Evolutionary conservation across 495 filamentous ascomycete genomes (phyloP).

Genomic region (Massariosphaeria phaeospora): DNA sequence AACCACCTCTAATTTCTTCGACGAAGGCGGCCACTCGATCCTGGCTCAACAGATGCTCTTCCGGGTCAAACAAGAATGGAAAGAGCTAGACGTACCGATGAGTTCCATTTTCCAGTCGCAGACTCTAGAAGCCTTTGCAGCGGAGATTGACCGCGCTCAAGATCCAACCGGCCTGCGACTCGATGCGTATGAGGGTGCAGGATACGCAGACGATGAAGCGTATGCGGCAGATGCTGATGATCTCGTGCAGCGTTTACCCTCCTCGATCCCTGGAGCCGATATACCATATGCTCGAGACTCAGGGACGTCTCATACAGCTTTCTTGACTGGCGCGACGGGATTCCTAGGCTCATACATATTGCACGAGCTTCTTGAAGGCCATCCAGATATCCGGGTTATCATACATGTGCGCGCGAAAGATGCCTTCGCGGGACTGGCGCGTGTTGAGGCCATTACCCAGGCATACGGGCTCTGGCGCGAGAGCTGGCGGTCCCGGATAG

Average conservation of each 20-base stretch:
- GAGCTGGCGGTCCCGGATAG: constrained; percentile 59
- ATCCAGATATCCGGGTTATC: constrained; percentile 63
- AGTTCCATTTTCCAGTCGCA: constrained; percentile 70
- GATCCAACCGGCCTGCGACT: constrained; percentile 40
- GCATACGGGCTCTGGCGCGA: constrained; percentile 80
- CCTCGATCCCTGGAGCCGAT: no score
- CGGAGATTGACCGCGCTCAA: constrained; percentile 64
- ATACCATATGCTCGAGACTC: no score
- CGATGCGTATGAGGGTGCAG: constrained; percentile 28
- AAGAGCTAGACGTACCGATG: constrained; percentile 66
- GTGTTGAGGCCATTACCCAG: constrained; percentile 50
- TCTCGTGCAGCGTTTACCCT: constrained; percentile 48
- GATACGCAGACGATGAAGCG: constrained; percentile 46
- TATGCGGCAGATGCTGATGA: constrained; percentile 65
- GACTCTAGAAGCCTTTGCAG: constrained; percentile 66
- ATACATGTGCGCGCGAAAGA: constrained; percentile 69
- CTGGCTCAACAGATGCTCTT: constrained; percentile 82
- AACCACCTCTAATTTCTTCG: constrained; percentile 66
- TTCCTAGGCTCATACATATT: constrained; percentile 85
- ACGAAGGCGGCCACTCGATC: constrained; percentile 82
- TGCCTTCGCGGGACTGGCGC: constrained; percentile 47
- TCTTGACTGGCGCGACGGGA: constrained; percentile 88
- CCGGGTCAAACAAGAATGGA: constrained; percentile 57
- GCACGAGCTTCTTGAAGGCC: constrained; percentile 61
- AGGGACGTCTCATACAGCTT: no score